Base-by-base conservation (phyloP, 768 basidiomycete species). In the Cubamyces lactineus region DNA sequence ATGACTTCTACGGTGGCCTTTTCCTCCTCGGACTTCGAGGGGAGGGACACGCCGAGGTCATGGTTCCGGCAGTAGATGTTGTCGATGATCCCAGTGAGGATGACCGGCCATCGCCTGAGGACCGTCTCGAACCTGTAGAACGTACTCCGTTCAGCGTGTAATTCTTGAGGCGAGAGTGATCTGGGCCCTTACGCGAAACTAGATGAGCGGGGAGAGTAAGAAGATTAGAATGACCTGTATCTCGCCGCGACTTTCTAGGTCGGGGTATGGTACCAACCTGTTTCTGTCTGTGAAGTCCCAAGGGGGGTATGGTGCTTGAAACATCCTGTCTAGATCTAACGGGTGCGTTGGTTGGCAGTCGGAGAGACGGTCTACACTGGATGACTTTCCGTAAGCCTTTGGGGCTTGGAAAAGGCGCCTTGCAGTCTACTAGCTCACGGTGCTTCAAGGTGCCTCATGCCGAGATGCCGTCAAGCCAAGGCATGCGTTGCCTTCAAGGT, bases 51-150 rank as follows among this genome's bases (percentile, higher is more conserved):
- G 8, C 84, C 80, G 34, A 90, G 73, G 16, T 81, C 77, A 70
- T 94, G 91, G 62, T 89, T 89, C 59, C 82, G 71, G 45, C 84
- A 82, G 67, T 91, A 84, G 45, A 98, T 71, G 46, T 86, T 84
- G 73, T 94, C 91, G 64, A 96, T 87, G 48, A 94, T 79, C 17
- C 75, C 79, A 1, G 94, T 93, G 57, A 96, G 81, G 69, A 98
- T 96, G 49, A 90, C 80, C 5, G 91, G 91, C 88, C 93, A 94
- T 57, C 91, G 80, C 71, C 81, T 87, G 52, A 87, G 72, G 16
- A 94, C 88, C 0, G 92, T 94, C 61, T 89, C 86, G 66, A 89
- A 92, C 61, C 91, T 92, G 66, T 43, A 39, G 23, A 28, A 11
- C 23, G 17, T 30, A 47, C 2, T 11, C n/a, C 17, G 30, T 34